Evolutionary conservation across 495 filamentous ascomycete species (phyloP).

Genomic region (Peziza echinospora): DNA sequence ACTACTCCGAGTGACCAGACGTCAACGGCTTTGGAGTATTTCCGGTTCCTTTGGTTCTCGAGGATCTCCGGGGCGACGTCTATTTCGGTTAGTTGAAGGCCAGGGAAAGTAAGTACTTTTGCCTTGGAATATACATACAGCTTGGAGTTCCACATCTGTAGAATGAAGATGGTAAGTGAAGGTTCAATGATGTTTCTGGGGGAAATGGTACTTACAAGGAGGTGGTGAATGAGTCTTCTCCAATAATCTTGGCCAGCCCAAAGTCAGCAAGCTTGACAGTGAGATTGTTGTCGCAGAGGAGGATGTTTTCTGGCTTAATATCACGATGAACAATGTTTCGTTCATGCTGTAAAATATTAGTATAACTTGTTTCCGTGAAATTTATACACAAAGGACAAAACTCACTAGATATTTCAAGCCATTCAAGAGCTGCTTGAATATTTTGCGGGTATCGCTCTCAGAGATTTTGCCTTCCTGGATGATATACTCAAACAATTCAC

Average conservation of each 20-base stretch:
- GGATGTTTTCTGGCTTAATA: slow-evolving; percentile 97
- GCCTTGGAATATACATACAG: slow-evolving; percentile 32
- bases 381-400: slow-evolving; percentile 3
- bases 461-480: slow-evolving; percentile 69
- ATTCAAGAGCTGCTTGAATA: slow-evolving; percentile 82
- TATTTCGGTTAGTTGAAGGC: slow-evolving; percentile 22
- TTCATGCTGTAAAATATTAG: slow-evolving; percentile 56
- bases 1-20: slow-evolving; percentile 95
- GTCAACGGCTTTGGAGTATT: slow-evolving; percentile 89
- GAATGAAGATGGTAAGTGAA: slow-evolving; percentile 5
- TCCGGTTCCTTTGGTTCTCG: slow-evolving; percentile 48
- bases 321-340: slow-evolving; percentile 95
- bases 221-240: slow-evolving; percentile 94
- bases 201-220: slow-evolving; percentile 39
- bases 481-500: slow-evolving; percentile 89
- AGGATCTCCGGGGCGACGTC: slow-evolving; percentile 95
- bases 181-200: not conserved
- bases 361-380: slow-evolving; percentile 16
- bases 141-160: slow-evolving; percentile 74
- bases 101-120: not conserved
- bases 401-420: slow-evolving; percentile 84
- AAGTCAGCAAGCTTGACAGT: slow-evolving; percentile 91
- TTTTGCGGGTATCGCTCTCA: slow-evolving; percentile 60
- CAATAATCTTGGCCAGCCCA: slow-evolving; percentile 94
- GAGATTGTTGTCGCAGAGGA: slow-evolving; percentile 62